Evolutionary conservation across 768 basidiomycete species (phyloP), one percentile per base, ranked within the genome.

Genomic region (Termitomyces sp.): DNA sequence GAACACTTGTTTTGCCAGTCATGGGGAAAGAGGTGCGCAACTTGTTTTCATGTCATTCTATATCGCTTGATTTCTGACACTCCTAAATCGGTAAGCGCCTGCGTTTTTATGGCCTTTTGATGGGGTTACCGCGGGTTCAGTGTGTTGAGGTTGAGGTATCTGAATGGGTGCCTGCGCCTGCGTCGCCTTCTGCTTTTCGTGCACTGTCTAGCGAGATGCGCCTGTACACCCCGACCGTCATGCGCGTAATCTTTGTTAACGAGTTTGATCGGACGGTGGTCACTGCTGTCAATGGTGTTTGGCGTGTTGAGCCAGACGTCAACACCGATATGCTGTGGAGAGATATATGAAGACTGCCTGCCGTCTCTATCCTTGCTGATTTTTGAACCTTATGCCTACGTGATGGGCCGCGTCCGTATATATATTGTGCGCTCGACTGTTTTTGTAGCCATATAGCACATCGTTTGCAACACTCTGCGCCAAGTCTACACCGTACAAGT

Each of bases 131-230:
- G 1, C 73, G 69, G 12, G 75, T 89, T 12, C 75, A 79, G 62
- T 85, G 82, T 63, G 68, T 86, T 52, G 88, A 89, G 65, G 73
- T 89, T 6, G 88, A 89, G 46, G 77, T 89, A 32, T 83, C 83
- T 20, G 81, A 83, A 54, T 90, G 88, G 88, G 77, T 79, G 5
- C 88, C 87, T 9, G 70, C 81, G 8, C 87, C 85, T 9, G 70
- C 77, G 14, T 73, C 82, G 36, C 75, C 79, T 2, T 70, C 80
- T 7, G 87, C 86, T 3, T 70, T 86, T 46, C 81, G 85, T 25
- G 85, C 86, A 2, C 73, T 89, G 7, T 80, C 81, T 3, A 78
- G 77, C 57, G 88, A 89, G 71, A 72, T 89, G 53, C 80, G 82
- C 45, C 72, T 89, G 10, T 89, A 88, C 65, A 83, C 79, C 62